These are phyloP conservation scores for Litsea cubeba DNA, from an alignment of 164 flowering plant genomes.

Conservation along the genomic window DNA sequence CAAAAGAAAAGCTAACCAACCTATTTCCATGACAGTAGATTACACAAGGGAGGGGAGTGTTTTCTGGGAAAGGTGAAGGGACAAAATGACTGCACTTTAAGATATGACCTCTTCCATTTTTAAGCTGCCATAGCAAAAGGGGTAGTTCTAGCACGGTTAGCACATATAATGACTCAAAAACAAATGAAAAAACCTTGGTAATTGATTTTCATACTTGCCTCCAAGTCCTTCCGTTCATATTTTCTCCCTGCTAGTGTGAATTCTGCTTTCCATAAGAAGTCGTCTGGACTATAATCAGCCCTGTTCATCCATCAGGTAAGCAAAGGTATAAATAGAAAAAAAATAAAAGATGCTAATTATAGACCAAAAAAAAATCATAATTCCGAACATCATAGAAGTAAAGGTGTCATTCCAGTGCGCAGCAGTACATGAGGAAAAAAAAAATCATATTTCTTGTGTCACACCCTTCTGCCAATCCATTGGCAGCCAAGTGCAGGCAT, in stretches of 20 bases:
- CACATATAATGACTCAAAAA: conserved; percentile 1
- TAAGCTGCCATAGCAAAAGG: conserved; percentile 46
- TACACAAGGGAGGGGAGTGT: conserved; percentile 87
- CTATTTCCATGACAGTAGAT: conserved; percentile 98
- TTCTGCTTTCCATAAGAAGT: conserved; percentile 83
- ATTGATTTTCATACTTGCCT: conserved; percentile 79
- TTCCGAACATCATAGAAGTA: not conserved
- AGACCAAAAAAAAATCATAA: not conserved
- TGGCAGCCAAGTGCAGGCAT: not conserved
- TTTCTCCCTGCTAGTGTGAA: conserved; percentile 82
- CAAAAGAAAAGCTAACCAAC: conserved; percentile 22
- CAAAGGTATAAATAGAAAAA: not conserved
- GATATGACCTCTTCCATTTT: conserved; percentile 60
- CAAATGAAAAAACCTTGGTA: conserved; percentile 12
- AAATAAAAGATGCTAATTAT: not conserved
- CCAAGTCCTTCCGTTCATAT: conserved; percentile 79
- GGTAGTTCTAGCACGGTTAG: conserved; percentile 7
- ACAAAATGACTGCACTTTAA: conserved; percentile 86
- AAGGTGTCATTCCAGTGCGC: not conserved
- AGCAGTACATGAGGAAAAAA: not conserved
- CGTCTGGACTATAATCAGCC: conserved; percentile 91
- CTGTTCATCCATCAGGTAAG: conserved; percentile 33
- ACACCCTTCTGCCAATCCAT: not conserved
- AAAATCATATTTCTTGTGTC: no score
- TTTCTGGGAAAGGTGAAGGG: conserved; percentile 63